A percentile compares a stretch with the other conserved stretches of the same genome.
These are phyloP conservation scores for Trametes villosa DNA, from an alignment of 768 basidiomycete genomes.

Conservation along the genomic window DNA sequence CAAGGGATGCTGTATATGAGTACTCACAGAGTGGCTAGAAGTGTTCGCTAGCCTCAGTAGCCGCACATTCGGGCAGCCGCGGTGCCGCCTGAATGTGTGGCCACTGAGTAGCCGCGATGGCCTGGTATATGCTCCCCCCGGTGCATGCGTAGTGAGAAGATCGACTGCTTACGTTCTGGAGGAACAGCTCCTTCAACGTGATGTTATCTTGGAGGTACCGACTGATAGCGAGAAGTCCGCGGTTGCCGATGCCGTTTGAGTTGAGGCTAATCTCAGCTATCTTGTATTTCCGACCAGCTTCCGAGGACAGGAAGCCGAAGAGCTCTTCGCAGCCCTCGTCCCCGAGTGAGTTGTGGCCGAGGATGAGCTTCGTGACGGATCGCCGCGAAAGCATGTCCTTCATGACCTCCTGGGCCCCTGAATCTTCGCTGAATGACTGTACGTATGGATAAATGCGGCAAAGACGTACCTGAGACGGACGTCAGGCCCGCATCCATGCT, in stretches of 20 bases:
- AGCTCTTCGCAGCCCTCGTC: conserved; percentile 60
- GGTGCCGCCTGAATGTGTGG: no score
- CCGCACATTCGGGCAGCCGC: no score
- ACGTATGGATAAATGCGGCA: neutral
- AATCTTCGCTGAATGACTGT: neutral
- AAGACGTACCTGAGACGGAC: conserved; percentile 23
- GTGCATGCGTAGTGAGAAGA: neutral
- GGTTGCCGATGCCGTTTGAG: conserved; percentile 57
- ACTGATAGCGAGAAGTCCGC: conserved; percentile 57
- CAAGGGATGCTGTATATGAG: no score
- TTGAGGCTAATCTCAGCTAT: conserved; percentile 63
- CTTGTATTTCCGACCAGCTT: conserved; percentile 47
- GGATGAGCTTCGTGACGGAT: conserved; percentile 53
- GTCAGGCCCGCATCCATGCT: conserved; percentile 27
- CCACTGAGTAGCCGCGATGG: no score
- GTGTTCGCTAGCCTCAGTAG: no score
- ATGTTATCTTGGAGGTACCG: conserved; percentile 53
- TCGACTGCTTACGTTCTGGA: conserved; percentile 56
- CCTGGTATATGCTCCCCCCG: no score
- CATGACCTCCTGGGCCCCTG: conserved; percentile 59
- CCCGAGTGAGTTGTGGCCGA: conserved; percentile 60
- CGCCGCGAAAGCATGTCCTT: conserved; percentile 48
- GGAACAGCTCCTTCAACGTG: conserved; percentile 51
- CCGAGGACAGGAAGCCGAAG: conserved; percentile 58
- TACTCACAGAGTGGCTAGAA: no score